Evolutionary conservation across 371 early-diverging fungal genomes (phyloP), one percentile per base, ranked within the genome.

Genomic region (Apophysomyces elegans): DNA sequence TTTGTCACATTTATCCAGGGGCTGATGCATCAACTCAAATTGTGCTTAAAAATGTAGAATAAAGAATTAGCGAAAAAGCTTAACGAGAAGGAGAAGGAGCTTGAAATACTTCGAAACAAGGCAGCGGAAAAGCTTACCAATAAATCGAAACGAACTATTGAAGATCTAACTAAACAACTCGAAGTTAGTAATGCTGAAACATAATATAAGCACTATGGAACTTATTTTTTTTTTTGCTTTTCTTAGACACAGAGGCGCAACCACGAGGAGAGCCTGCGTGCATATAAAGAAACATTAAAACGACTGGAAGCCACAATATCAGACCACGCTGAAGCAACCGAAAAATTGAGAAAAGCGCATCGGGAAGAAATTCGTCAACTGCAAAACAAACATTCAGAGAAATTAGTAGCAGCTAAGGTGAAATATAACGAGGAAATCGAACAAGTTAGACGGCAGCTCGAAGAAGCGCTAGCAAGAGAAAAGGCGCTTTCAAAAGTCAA

Each of bases 21-120:
- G n/a, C 21, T 50, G 9, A 50, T 50, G 54, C 44, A 39, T 58
- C 35, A 56, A 35, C 41, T 45, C n/a, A 26, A 50, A 21, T 26
- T 50, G 21, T 26, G 32, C 32, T 50, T 50, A 26, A 26, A 50
- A 50, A 38, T 50, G 44, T 64, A 82, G 83, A 78, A 82, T 44
- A 59, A 76, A 54, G 74, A 79, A 36, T 73, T 78, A 8, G 68
- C 76, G 14, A 65, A 58, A 37, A 75, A 72, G 56, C 57, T 82
- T 21, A 72, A 75, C 8, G 63, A 65, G 9, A 75, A 76, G 37
- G 83, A 82, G 44, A 72, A 77, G 56, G 83, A 82, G 26, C 45
- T 82, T 7, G 80, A 78, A 18, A 65, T 63, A 26, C 61, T 82
- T 11, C 70, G 77, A 37, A 57, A 62, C 0, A 46, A 74, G 32